phyloP scores from a whole-genome alignment of 2,329 filamentous ascomycete genomes.

The Apiospora phragmitis region DNA sequence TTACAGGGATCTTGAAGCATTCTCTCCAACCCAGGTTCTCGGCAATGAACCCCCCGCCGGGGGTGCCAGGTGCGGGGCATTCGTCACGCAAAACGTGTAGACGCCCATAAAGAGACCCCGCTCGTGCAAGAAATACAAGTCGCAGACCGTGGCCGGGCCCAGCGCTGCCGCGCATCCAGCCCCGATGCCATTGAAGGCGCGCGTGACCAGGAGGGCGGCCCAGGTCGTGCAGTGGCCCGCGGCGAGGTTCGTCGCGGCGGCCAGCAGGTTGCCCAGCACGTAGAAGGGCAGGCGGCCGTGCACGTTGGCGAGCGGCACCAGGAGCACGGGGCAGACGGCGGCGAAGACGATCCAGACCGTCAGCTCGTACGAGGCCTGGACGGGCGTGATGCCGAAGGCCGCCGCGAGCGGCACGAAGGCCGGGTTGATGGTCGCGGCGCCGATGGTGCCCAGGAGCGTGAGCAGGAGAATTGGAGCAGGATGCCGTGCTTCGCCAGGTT shows the following conservation, averaged over 20 bases:
- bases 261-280: conserved; percentile 30
- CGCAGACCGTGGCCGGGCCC: conserved; percentile 22
- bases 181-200: conserved; percentile 23
- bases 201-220: conserved; percentile 22
- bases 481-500: background rate
- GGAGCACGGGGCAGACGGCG: conserved; percentile 30
- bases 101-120: conserved; percentile 27
- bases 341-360: conserved; percentile 35
- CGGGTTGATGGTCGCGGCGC: conserved; percentile 30
- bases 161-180: conserved; percentile 19
- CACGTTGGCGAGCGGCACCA: conserved; percentile 31
- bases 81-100: conserved; percentile 23
- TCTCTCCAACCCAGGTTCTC: conserved; percentile 28
- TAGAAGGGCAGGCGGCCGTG: conserved; percentile 36
- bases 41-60: conserved; percentile 29
- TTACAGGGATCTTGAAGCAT: conserved; percentile 27
- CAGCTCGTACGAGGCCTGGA: conserved; percentile 33
- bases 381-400: conserved; percentile 31
- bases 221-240: conserved; percentile 25
- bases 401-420: conserved; percentile 31
- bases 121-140: conserved; percentile 25
- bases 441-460: conserved; percentile 31
- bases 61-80: conserved; percentile 23
- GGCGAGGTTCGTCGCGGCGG: conserved; percentile 27
- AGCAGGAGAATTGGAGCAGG: conserved; percentile 32